Conservation (phyloP, 1,284 basidiomycete species). For the Laetiporus sulphureus region DNA sequence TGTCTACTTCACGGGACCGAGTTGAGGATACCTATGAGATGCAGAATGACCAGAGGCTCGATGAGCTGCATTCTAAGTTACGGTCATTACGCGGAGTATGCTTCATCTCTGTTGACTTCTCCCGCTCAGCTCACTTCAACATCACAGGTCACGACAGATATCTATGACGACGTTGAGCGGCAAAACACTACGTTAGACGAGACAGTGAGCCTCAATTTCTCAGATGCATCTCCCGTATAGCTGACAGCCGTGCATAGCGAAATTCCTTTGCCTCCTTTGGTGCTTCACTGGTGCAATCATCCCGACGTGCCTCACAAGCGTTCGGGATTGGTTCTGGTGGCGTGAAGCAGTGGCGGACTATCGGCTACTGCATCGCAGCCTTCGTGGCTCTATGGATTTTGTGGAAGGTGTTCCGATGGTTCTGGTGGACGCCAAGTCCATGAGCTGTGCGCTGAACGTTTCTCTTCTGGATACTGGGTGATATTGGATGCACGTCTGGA, state of each 20-base stretch:
- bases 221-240: too few species aligned
- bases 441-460: too few species aligned
- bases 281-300: conserved; percentile 52
- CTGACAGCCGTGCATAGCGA: too few species aligned
- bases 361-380: conserved; percentile 45
- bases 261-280: conserved; percentile 62
- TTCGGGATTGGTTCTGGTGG: conserved; percentile 62
- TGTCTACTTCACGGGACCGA: conserved; percentile 19
- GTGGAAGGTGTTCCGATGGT: conserved; percentile 32
- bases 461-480: neutral
- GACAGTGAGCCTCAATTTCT: conserved; percentile 56
- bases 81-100: conserved; percentile 68
- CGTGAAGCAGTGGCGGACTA: conserved; percentile 61
- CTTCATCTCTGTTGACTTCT: conserved; percentile 9
- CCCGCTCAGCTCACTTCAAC: too few species aligned
- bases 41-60: conserved; percentile 77
- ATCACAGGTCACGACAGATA: conserved; percentile 68
- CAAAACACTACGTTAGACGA: conserved; percentile 73
- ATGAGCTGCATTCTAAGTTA: conserved; percentile 75
- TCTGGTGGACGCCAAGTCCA: conserved; percentile 19
- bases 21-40: conserved; percentile 68
- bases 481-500: neutral
- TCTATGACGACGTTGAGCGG: conserved; percentile 74
- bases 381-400: conserved; percentile 38
- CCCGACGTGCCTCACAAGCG: conserved; percentile 58